These are phyloP conservation scores for Coleophoma cylindrospora DNA, from an alignment of 2,329 filamentous ascomycete genomes.

Conservation along the genomic window DNA sequence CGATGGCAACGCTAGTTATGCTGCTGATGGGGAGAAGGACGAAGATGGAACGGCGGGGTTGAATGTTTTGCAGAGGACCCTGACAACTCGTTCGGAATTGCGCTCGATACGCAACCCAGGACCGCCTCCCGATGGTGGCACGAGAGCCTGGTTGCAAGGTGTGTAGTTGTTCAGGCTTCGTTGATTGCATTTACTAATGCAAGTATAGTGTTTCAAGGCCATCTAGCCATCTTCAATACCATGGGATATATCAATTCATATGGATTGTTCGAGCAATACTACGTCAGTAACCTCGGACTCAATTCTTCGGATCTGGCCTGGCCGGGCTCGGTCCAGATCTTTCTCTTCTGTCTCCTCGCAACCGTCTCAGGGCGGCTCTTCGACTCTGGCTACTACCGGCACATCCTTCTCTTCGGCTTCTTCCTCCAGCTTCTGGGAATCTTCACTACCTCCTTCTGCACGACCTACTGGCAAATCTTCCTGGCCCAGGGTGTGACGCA, in stretches of 20 bases:
- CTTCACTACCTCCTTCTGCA: slow-evolving; percentile 28
- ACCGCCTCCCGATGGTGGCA: slow-evolving; percentile 24
- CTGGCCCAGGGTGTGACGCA: slow-evolving; percentile 32
- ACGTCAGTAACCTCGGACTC: slow-evolving; percentile 28
- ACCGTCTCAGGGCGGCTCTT: slow-evolving; percentile 34
- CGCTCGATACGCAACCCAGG: not conserved
- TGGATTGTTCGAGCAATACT: slow-evolving; percentile 28
- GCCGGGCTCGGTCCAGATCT: slow-evolving; percentile 41
- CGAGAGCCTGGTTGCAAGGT: slow-evolving; percentile 23
- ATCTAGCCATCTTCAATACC: slow-evolving; percentile 23
- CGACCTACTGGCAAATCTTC: slow-evolving; percentile 31
- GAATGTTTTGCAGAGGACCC: not conserved
- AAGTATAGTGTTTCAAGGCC: slow-evolving; percentile 15
- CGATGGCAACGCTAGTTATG: not conserved
- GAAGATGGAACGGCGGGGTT: not conserved
- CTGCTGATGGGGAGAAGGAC: not conserved
- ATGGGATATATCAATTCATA: slow-evolving; percentile 22
- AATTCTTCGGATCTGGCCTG: slow-evolving; percentile 35
- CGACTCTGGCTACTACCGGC: slow-evolving; percentile 35
- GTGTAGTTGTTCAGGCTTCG: not conserved
- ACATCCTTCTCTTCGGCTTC: slow-evolving; percentile 5
- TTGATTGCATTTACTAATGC: too few relatives aligned
- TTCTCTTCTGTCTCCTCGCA: slow-evolving; percentile 34
- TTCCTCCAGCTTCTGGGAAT: slow-evolving; percentile 22
- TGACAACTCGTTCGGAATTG: not conserved